Conservation (phyloP, 2,329 filamentous ascomycete species). For the Ramichloridium luteum region DNA sequence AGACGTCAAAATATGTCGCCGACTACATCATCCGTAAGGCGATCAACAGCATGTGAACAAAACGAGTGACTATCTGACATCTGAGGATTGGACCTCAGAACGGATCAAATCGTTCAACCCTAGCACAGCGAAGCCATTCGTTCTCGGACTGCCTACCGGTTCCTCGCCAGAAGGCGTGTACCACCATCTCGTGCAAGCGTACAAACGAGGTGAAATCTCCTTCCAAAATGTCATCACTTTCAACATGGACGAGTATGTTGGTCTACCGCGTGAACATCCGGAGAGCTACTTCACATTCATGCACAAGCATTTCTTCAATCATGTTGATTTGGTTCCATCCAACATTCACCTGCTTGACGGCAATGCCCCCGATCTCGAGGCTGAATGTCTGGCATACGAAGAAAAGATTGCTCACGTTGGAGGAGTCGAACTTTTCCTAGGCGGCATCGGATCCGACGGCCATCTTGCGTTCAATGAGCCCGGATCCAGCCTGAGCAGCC, state of each 20-base stretch:
- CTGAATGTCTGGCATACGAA: slow-evolving; percentile 70
- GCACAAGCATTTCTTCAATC: slow-evolving; percentile 86
- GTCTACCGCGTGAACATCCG: slow-evolving; percentile 67
- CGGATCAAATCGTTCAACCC: slow-evolving; percentile 69
- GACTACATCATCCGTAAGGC: slow-evolving; percentile 62
- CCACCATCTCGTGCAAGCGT: slow-evolving; percentile 57
- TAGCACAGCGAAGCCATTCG: slow-evolving; percentile 60
- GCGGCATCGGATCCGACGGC: slow-evolving; percentile 73
- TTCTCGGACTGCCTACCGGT: slow-evolving; percentile 72
- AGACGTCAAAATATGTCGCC: slow-evolving; percentile 63
- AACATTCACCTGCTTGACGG: slow-evolving; percentile 80
- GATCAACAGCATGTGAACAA: neutral
- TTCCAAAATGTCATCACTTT: slow-evolving; percentile 85
- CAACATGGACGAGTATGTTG: slow-evolving; percentile 91
- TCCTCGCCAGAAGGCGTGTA: slow-evolving; percentile 72
- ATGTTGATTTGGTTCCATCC: slow-evolving; percentile 65
- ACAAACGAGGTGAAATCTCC: slow-evolving; percentile 63
- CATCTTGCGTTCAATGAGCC: slow-evolving; percentile 90
- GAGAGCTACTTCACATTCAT: slow-evolving; percentile 87
- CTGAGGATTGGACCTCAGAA: slow-evolving; percentile 34
- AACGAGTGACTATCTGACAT: slow-evolving; percentile 2
- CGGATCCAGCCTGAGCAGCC: slow-evolving; percentile 62
- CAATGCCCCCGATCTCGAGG: slow-evolving; percentile 61
- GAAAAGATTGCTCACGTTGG: slow-evolving; percentile 60
- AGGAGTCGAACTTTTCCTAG: slow-evolving; percentile 76